Percentiles rank a stretch among this genome's conserved stretches.
phyloP scores from a whole-genome alignment of 2,329 filamentous ascomycete species.

The Ophiostoma triangulosporum region DNA sequence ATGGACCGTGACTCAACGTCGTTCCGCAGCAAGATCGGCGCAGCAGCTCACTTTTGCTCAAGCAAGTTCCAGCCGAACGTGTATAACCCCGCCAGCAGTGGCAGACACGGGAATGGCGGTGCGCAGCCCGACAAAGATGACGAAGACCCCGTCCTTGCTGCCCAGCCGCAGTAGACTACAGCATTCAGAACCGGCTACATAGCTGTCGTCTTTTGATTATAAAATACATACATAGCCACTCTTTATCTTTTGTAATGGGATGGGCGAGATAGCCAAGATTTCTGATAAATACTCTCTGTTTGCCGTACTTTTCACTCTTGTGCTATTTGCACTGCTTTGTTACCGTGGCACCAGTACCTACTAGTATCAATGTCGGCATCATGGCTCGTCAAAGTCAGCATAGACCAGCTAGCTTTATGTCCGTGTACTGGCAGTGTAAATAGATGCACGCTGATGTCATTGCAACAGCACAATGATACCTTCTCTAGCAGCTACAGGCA shows the following conservation, averaged over 20 bases:
- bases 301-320: too few relatives aligned
- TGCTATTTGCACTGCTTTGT: too few relatives aligned
- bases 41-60: conserved; percentile 54
- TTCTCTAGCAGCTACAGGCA: too few relatives aligned
- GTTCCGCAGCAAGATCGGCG: conserved; percentile 55
- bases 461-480: not conserved
- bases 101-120: not conserved
- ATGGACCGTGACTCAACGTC: conserved; percentile 23
- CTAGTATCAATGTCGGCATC: too few relatives aligned
- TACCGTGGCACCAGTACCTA: too few relatives aligned
- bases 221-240: too few relatives aligned
- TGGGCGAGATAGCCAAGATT: too few relatives aligned
- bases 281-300: too few relatives aligned
- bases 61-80: conserved; percentile 46
- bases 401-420: too few relatives aligned
- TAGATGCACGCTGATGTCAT: not conserved
- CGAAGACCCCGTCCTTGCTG: not conserved
- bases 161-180: not conserved
- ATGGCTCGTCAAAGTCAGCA: too few relatives aligned
- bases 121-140: not conserved
- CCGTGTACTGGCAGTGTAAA: too few relatives aligned
- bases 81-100: conserved; percentile 25
- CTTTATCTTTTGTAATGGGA: not conserved
- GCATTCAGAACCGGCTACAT: not conserved
- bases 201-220: not conserved